Base-by-base conservation (phyloP, 768 basidiomycete genomes). In the Macrolepiota dolichaula region DNA sequence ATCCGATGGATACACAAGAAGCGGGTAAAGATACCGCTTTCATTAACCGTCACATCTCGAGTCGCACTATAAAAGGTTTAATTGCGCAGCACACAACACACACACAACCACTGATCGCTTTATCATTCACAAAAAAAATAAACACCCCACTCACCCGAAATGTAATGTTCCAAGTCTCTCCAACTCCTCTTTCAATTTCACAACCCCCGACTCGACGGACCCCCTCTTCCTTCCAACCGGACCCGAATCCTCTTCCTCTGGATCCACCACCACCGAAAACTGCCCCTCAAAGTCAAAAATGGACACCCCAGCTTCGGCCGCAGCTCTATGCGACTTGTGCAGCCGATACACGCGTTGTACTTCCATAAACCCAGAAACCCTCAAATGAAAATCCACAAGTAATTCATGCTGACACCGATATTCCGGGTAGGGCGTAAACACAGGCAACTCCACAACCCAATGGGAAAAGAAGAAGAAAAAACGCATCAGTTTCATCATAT, bases 271-370 rank as follows among this genome's bases (percentile, higher is more conserved):
- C 44, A 79, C 69, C 1, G 81, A 79, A 70, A 73, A 83, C 70
- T 85, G 82, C 25, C 81, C 82, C 49, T 79, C 78, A 61, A 85
- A 83, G 25, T 69, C 71, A 65, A 85, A 84, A 35, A 72, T 64
- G 11, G 74, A 66, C 29, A 64, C 65, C 19, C 35, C 38, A n/a
- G 37, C 35, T 1, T n/a, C n/a, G n/a, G n/a, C n/a, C n/a, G n/a
- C n/a, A n/a, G 5, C 35, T 32, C 51, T 49, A 27, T 25, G 51
- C 56, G 62, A 42, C 38, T 70, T 73, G 64, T 70, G 69, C 38
- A 73, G 66, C 55, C 65, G 69, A 58, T 77, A 78, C 51, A 71
- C 64, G 0, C 69, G 67, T 56, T 76, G 79, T 2, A 72, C 73
- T 55, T 74, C 68, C 19, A 79, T 65, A 62, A 80, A 81, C 9